A percentile compares a stretch with the other conserved stretches of the same genome.
phyloP scores from a whole-genome alignment of 768 basidiomycete genomes.

The Pulveroboletus ravenelii region DNA sequence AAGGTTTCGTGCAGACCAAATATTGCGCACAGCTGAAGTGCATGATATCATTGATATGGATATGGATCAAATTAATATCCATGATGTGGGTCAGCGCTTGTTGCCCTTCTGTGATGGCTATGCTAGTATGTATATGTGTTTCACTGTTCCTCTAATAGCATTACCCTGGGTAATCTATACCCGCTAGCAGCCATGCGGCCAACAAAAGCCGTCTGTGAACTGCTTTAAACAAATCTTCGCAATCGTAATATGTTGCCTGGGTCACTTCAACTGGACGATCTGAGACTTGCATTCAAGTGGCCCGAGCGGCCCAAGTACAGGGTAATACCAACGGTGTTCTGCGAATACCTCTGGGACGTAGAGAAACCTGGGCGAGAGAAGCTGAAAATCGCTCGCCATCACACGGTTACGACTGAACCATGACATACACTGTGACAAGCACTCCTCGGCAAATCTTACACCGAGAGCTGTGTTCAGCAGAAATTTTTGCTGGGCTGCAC shows the following conservation, averaged over 20 bases:
- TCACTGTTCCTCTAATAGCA: not conserved
- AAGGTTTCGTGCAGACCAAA: not conserved
- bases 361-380: not conserved
- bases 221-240: slow-evolving; percentile 62
- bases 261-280: slow-evolving; percentile 66
- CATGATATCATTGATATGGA: not conserved
- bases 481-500: too few species aligned
- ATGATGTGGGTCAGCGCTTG: not conserved
- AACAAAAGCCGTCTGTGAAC: slow-evolving; percentile 73
- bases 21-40: not conserved
- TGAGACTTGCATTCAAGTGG: slow-evolving; percentile 91
- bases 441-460: too few species aligned
- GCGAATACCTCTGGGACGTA: slow-evolving; percentile 63
- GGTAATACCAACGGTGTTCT: slow-evolving; percentile 61
- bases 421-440: too few species aligned
- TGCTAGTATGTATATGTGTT: not conserved
- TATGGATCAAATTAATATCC: not conserved
- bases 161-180: not conserved
- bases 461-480: too few species aligned
- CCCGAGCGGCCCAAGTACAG: slow-evolving; percentile 78
- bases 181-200: slow-evolving; percentile 44
- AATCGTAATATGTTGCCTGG: slow-evolving; percentile 44
- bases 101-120: not conserved
- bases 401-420: too few species aligned
- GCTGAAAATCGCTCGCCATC: too few species aligned